phyloP scores from a whole-genome alignment of 306 rosid genomes.

The Pachyrhizus erosus region DNA sequence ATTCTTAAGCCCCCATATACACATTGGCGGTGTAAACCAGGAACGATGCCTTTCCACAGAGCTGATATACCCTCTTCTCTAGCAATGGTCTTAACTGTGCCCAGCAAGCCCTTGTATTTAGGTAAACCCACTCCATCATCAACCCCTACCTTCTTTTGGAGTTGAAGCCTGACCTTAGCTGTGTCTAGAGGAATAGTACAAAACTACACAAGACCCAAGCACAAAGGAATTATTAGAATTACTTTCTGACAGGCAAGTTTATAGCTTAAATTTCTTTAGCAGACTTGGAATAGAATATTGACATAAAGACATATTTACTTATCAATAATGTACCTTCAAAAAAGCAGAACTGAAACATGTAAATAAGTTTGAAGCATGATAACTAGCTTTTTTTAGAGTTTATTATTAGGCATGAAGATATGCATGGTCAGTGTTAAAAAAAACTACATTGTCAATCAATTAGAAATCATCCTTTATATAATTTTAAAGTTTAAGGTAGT shows the following conservation, averaged over 20 bases:
- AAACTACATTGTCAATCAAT: background rate
- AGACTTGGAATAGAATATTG: background rate
- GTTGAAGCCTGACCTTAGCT: slow-evolving; percentile 98
- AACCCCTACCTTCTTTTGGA: slow-evolving; percentile 68
- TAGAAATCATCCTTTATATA: background rate
- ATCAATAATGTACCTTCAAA: background rate
- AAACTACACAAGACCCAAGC: slow-evolving; percentile 56
- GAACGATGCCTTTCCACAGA: slow-evolving; percentile 92
- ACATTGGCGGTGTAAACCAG: slow-evolving; percentile 96
- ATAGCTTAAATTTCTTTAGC: background rate
- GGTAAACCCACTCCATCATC: slow-evolving; percentile 60
- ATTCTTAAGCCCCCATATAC: slow-evolving; percentile 97
- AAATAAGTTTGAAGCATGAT: background rate
- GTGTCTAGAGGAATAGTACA: slow-evolving; percentile 96
- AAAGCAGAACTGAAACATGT: background rate
- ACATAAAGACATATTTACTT: background rate
- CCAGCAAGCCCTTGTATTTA: slow-evolving; percentile 79
- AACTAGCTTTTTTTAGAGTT: background rate
- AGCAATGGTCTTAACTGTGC: slow-evolving; percentile 79
- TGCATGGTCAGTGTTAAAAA: background rate
- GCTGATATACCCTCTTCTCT: slow-evolving; percentile 92
- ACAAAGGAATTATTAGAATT: slow-evolving; percentile 37
- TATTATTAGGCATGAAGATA: no score
- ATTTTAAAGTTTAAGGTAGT: background rate
- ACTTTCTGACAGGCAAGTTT: background rate